Evolutionary conservation across 1,139 yeast species (phyloP).

Genomic region (Debaryomyces fabryi): DNA sequence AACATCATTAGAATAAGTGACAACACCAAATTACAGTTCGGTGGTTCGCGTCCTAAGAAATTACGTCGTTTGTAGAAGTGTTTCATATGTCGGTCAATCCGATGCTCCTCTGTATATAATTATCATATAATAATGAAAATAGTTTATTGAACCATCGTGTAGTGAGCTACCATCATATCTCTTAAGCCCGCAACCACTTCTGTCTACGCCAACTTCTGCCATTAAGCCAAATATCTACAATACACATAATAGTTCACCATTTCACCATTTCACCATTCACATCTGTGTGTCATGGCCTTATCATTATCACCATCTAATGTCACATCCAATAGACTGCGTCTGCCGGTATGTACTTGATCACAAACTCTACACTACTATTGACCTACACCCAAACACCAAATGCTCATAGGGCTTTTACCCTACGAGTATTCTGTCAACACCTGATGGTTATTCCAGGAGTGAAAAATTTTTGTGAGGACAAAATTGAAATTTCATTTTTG

Average conservation of each 20-base stretch:
- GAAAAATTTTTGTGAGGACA: conserved; percentile 7
- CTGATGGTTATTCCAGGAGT: neutral
- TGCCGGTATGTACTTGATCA: neutral
- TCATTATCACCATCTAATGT: neutral
- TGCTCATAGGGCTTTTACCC: neutral
- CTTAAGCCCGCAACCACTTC: too few relatives aligned
- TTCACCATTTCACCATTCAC: too few relatives aligned
- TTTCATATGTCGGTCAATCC: conserved; percentile 1
- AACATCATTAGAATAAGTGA: conserved; percentile 73
- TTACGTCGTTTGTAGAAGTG: conserved; percentile 68
- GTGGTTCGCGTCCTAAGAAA: conserved; percentile 89
- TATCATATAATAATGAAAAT: conserved; percentile 4
- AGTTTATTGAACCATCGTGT: neutral
- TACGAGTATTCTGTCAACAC: neutral
- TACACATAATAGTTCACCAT: too few relatives aligned
- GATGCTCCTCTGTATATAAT: conserved; percentile 11
- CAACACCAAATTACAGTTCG: conserved; percentile 79
- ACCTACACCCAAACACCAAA: neutral
- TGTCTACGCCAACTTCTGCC: too few relatives aligned
- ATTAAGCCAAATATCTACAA: too few relatives aligned
- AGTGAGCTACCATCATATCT: too few relatives aligned
- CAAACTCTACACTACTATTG: neutral
- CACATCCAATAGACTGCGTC: neutral
- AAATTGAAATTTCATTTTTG: conserved; percentile 8
- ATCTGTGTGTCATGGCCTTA: too few relatives aligned